Conservation (phyloP, 2,329 filamentous ascomycete genomes). For the Hymenoscyphus occultus region DNA sequence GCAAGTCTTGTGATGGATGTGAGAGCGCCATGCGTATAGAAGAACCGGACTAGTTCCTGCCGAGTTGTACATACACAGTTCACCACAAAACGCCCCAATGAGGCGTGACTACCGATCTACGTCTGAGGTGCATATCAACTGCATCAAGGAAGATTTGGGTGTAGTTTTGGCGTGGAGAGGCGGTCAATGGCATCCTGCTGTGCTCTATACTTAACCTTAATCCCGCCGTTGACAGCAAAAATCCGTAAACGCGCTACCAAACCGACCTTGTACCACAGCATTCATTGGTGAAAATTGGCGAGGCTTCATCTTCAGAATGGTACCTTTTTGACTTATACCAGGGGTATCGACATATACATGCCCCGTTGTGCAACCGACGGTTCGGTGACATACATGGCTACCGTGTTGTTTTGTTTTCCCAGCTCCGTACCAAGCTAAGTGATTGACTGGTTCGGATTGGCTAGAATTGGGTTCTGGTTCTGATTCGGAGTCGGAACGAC, state of each 20-base stretch:
- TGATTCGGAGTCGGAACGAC: neutral
- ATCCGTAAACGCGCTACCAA: neutral
- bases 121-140: slow-evolving; percentile 3
- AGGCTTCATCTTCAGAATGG: neutral
- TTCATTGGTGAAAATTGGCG: slow-evolving; percentile 2
- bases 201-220: slow-evolving; percentile 1
- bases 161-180: neutral
- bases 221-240: neutral
- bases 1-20: slow-evolving; percentile 6
- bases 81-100: neutral
- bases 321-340: neutral
- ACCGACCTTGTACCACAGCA: neutral
- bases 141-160: neutral
- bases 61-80: slow-evolving; percentile 2
- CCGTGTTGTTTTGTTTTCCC: neutral
- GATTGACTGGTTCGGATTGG: neutral
- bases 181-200: neutral
- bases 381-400: neutral
- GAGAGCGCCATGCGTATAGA: neutral
- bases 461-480: neutral
- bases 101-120: slow-evolving; percentile 7
- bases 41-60: slow-evolving; percentile 6
- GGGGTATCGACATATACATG: neutral
- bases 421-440: neutral
- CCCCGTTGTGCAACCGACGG: neutral